phyloP scores from a whole-genome alignment of 2,329 filamentous ascomycete species.

The Calonectria pteridis region DNA sequence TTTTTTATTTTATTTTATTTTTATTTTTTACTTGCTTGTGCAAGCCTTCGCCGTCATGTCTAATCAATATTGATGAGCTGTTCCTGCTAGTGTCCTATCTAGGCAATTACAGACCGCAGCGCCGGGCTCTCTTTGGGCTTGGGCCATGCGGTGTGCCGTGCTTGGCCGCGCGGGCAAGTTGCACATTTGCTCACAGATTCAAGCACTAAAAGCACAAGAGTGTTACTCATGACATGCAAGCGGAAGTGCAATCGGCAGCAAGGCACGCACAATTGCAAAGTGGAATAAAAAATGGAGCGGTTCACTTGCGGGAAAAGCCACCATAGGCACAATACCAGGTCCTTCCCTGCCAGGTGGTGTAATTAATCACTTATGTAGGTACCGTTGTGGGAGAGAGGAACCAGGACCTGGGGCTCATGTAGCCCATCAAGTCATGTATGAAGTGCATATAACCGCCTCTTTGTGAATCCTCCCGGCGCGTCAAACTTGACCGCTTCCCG shows the following conservation, averaged over 20 bases:
- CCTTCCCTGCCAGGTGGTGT: conserved; percentile 15
- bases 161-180: conserved; percentile 6
- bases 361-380: conserved; percentile 23
- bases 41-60: background rate
- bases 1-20: conserved; percentile 7
- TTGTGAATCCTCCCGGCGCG: conserved; percentile 5
- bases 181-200: background rate
- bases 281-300: background rate
- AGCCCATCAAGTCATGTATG: conserved; percentile 3
- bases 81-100: conserved; percentile 15
- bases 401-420: conserved; percentile 26
- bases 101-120: conserved; percentile 8
- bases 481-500: conserved; percentile 16
- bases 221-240: conserved; percentile 7
- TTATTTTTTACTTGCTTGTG: too few species aligned
- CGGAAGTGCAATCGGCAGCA: background rate
- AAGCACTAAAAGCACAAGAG: conserved; percentile 5
- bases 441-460: conserved; percentile 11
- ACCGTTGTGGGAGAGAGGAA: conserved; percentile 14
- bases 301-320: conserved; percentile 7
- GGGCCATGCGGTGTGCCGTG: conserved; percentile 25
- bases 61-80: conserved; percentile 22
- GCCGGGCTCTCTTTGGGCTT: conserved; percentile 8
- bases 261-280: background rate
- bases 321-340: conserved; percentile 7